Evolutionary conservation across 164 flowering plant genomes (phyloP).

Genomic region (Vitis rupestris): DNA sequence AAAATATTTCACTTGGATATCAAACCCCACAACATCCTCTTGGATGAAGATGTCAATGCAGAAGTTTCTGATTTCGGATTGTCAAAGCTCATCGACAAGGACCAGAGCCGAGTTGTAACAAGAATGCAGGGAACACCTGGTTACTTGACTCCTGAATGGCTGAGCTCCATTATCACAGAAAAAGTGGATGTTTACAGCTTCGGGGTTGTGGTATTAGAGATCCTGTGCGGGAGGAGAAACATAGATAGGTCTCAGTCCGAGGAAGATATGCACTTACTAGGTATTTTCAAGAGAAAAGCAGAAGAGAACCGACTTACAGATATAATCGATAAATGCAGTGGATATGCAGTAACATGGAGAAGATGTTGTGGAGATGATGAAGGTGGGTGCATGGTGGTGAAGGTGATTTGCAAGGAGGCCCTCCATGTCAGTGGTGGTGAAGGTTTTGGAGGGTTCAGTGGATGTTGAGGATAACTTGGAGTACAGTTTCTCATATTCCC

Average conservation of each 20-base stretch:
- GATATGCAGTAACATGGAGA: neutral
- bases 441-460: neutral
- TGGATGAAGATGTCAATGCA: too few relatives aligned
- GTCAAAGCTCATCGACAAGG: neutral
- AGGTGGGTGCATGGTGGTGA: neutral
- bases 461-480: neutral
- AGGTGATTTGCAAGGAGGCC: neutral
- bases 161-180: too few relatives aligned
- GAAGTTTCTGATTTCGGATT: too few relatives aligned
- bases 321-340: neutral
- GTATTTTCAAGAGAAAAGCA: neutral
- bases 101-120: neutral
- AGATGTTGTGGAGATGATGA: neutral
- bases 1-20: too few relatives aligned
- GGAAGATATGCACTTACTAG: neutral
- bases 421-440: neutral
- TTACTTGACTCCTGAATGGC: too few relatives aligned
- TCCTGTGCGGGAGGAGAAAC: neutral
- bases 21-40: too few relatives aligned
- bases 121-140: neutral
- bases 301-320: neutral
- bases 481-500: neutral
- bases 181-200: too few relatives aligned
- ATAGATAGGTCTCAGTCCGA: neutral
- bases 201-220: neutral